Base-by-base conservation (phyloP, 2,329 filamentous ascomycete species). In the Fusarium vanettenii region DNA sequence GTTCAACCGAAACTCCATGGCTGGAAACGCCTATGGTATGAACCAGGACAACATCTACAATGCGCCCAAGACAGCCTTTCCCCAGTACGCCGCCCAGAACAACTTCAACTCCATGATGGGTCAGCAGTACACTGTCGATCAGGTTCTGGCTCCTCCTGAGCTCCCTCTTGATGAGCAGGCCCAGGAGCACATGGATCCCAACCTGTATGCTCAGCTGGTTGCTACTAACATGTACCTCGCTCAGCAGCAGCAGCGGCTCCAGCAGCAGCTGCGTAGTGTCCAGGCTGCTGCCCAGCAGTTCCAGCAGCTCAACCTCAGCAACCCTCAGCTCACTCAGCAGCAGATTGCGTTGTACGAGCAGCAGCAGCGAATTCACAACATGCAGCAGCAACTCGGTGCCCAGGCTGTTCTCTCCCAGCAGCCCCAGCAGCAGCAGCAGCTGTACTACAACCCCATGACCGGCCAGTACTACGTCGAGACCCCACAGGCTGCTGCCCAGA, bases 211-310 rank as follows among this genome's bases (percentile, higher is more conserved):
- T 63, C 95, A 98, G 84, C 88, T 98, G 74, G 90, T 98, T 80
- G 93, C 95, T 67, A 97, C 95, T 79, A 98, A 98, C 83, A 86
- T 97, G 81, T 97, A 97, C 81, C 89, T 99, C 60, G 95, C 95
- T 45, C 95, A 98, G 81, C 95, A 98, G 85, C 96, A 98, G 85
- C 95, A 98, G 85, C 93, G 94, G 74, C 91, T 98, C 62, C 95
- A 98, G 85, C 95, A 98, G 85, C 95, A 98, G 85, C 89, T 98
- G 76, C 90, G 95, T 77, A 94, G 87, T 75, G 91, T 98, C 27
- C 97, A 96, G 79, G 92, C 92, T 62, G 93, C 94, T 41, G 93
- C 94, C 70, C 93, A 95, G 84, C 93, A 95, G 83, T 93, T 95
- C 80, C 93, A 95, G 82, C 91, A 90, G 75, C 86, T 97, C 84